phyloP scores from a whole-genome alignment of 176 grass and related monocot species.

The Aegilops sharonensis region DNA sequence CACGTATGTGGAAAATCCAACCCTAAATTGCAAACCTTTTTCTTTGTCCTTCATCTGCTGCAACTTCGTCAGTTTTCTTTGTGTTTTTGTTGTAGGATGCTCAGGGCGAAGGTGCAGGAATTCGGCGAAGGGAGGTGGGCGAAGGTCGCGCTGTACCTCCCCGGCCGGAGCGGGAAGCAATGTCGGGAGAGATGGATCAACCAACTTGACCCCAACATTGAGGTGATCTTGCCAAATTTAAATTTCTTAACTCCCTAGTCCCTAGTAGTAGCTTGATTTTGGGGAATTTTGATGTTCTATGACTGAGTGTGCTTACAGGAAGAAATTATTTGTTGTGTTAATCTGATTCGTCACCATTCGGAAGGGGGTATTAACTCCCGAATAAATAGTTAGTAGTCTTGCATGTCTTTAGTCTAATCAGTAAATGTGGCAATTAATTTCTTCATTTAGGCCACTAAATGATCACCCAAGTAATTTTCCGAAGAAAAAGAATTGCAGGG shows the following conservation, averaged over 20 bases:
- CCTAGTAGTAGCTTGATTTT: neutral
- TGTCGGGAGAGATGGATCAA: conserved; percentile 87
- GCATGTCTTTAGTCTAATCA: neutral
- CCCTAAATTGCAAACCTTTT: neutral
- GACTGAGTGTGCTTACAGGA: too few relatives aligned
- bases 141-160: conserved; percentile 47
- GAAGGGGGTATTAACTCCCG: neutral
- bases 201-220: conserved; percentile 55
- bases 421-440: neutral
- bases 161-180: conserved; percentile 64
- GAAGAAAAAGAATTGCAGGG: too few relatives aligned
- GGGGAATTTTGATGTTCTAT: too few relatives aligned
- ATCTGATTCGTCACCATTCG: neutral
- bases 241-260: neutral
- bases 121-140: conserved; percentile 62
- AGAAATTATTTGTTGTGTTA: neutral
- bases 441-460: neutral
- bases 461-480: neutral
- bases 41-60: neutral
- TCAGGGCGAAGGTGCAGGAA: conserved; percentile 39
- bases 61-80: neutral
- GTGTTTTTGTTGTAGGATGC: conserved; percentile 22
- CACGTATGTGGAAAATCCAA: conserved; percentile 30
- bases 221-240: conserved; percentile 32
- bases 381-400: conserved; percentile 2